Percentiles rank a stretch among this genome's conserved stretches.
Conservation (phyloP, 129 eudicot species). For the Glebionis coronaria region DNA sequence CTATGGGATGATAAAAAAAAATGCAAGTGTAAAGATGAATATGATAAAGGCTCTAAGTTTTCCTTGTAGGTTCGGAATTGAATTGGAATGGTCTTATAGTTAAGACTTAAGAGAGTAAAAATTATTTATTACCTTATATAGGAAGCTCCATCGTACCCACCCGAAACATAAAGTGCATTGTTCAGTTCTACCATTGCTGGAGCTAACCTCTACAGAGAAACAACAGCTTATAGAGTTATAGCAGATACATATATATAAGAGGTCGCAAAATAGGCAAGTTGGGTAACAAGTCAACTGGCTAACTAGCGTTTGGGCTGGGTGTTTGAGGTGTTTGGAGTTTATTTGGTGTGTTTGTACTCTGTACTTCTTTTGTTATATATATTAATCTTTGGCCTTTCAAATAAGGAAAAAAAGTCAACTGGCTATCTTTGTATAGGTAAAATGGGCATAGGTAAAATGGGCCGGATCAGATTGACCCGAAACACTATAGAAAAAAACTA, state of each 20-base stretch:
- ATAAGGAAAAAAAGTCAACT: too few species aligned
- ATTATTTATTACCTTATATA: conserved; percentile 50
- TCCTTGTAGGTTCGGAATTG: neutral
- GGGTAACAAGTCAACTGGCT: too few species aligned
- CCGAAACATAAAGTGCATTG: conserved; percentile 66
- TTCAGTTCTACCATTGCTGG: conserved; percentile 58
- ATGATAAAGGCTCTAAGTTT: conserved; percentile 16
- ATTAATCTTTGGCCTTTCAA: too few species aligned
- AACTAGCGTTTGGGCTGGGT: too few species aligned
- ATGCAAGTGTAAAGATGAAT: neutral
- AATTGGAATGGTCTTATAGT: conserved; percentile 1
- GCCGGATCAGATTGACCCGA: too few species aligned
- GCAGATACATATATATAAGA: neutral
- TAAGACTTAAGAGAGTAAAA: conserved; percentile 3
- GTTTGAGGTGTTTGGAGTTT: too few species aligned
- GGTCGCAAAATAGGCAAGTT: neutral
- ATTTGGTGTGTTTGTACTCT: too few species aligned
- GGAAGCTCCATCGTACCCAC: conserved; percentile 71
- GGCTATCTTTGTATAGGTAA: too few species aligned
- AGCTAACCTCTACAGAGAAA: conserved; percentile 54
- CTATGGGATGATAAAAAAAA: neutral
- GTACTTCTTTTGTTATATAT: too few species aligned
- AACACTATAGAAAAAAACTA: too few species aligned
- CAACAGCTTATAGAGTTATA: neutral
- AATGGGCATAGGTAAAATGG: too few species aligned